Evolutionary conservation across 805 yeast species (phyloP), one percentile per base, ranked within the genome.

Genomic region (Priceomyces carsonii): DNA sequence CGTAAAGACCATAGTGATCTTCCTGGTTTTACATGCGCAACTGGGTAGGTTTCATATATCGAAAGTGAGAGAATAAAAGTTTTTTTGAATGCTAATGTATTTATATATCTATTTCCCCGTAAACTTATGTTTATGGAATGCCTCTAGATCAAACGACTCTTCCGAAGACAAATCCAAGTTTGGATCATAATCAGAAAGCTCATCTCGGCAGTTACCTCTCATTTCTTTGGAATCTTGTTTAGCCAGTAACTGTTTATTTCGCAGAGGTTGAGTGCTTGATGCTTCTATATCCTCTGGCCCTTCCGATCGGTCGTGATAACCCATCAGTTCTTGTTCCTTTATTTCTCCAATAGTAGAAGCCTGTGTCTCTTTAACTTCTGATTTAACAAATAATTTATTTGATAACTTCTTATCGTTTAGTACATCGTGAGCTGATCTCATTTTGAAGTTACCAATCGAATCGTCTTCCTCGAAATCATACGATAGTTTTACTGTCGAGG

Each of bases 401-500:
- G 29, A 29, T 13, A 31, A 29, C 29, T 44, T 50, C 26, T 49
- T 48, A 36, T 61, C 63, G 9, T 53, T 40, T 22, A 61, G 36
- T 19, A 50, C 24, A 21, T 70, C 75, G 40, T 70, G 74, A 0
- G 72, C 69, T 18, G 75, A 64, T 34, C 51, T 59, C 67, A 73
- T 67, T 35, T 60, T 55, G 25, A 69, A 48, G 6, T 43, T 38
- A 17, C 38, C 45, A 2, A 40, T 51, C 1, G 54, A 10, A 12
- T 26, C 73, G 3, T 62, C 72, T 6, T 59, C 70, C 0, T 59
- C 73, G 26, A 62, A 57, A 6, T 54, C 69, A 40, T 68, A 60
- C 19, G 45, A 50, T 14, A 73, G 44, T 32, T 48, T 63, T 1
- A 66, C 63, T 26, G 54, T 51, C 18, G 58, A 45, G 33, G 55